These are phyloP conservation scores for Sicyos edulis DNA, from an alignment of 306 rosid genomes.

Conservation along the genomic window DNA sequence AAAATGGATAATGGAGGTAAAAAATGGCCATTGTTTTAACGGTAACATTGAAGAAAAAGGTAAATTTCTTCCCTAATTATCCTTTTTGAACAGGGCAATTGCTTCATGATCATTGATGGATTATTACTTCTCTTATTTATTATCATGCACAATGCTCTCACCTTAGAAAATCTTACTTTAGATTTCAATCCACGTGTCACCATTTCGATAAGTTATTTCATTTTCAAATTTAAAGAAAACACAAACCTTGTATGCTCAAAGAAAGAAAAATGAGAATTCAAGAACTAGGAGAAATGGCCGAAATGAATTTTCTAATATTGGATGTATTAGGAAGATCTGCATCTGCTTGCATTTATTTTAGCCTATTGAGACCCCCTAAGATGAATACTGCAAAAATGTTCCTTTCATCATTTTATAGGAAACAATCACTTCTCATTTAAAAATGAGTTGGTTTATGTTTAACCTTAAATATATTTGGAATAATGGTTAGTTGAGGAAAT, in stretches of 20 bases:
- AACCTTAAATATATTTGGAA: too few relatives aligned
- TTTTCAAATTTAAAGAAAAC: not conserved
- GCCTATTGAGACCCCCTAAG: not conserved
- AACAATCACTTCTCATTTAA: not conserved
- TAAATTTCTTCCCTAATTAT: not conserved
- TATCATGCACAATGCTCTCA: not conserved
- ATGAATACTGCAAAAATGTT: not conserved
- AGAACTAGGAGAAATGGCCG: not conserved
- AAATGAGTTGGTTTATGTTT: too few relatives aligned
- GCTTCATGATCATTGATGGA: not conserved
- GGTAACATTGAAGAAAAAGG: not conserved
- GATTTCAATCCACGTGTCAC: not conserved
- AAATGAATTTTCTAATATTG: not conserved
- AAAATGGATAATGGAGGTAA: not conserved
- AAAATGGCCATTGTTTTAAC: not conserved
- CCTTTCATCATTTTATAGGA: not conserved
- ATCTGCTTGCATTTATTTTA: not conserved
- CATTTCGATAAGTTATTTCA: not conserved
- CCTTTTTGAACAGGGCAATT: not conserved
- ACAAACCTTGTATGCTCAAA: slow-evolving; percentile 6
- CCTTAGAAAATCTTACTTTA: not conserved
- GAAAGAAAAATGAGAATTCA: slow-evolving; percentile 1
- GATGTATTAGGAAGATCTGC: not conserved
- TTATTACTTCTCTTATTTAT: not conserved
- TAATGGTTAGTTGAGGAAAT: too few relatives aligned